A percentile compares a stretch with the other conserved stretches of the same genome.
These are phyloP conservation scores for Russula sp. DNA, from an alignment of 768 basidiomycete genomes.

Conservation along the genomic window DNA sequence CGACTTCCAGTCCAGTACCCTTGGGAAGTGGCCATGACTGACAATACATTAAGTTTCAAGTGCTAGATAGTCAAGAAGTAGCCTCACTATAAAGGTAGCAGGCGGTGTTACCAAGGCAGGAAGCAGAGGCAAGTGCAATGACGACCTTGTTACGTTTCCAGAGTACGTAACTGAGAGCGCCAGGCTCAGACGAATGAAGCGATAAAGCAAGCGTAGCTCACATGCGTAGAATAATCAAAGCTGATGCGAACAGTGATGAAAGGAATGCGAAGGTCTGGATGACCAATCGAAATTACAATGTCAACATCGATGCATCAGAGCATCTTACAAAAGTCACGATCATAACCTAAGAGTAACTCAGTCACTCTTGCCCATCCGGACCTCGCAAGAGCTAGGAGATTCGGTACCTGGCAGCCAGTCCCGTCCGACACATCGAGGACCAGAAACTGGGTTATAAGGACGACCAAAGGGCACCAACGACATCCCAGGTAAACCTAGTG, in stretches of 20 bases:
- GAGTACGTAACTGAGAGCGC: neutral
- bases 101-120: neutral
- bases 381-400: neutral
- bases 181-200: neutral
- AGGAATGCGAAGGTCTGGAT: constrained; percentile 6
- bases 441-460: neutral
- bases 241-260: constrained; percentile 3
- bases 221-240: constrained; percentile 10
- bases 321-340: neutral
- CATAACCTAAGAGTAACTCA: neutral
- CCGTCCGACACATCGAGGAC: neutral
- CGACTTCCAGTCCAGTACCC: neutral
- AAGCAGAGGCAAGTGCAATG: neutral
- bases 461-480: neutral
- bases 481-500: neutral
- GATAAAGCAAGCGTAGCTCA: neutral
- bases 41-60: neutral
- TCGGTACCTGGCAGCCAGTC: neutral
- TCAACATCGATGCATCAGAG: neutral
- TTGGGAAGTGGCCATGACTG: neutral
- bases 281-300: neutral
- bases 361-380: neutral
- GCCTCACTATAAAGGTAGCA: neutral
- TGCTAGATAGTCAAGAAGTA: neutral
- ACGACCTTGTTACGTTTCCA: constrained; percentile 2